Evolutionary conservation across 352 stramenopile species (phyloP), one percentile per base, ranked within the genome.

Genomic region (Phytopythium mirpurense): DNA sequence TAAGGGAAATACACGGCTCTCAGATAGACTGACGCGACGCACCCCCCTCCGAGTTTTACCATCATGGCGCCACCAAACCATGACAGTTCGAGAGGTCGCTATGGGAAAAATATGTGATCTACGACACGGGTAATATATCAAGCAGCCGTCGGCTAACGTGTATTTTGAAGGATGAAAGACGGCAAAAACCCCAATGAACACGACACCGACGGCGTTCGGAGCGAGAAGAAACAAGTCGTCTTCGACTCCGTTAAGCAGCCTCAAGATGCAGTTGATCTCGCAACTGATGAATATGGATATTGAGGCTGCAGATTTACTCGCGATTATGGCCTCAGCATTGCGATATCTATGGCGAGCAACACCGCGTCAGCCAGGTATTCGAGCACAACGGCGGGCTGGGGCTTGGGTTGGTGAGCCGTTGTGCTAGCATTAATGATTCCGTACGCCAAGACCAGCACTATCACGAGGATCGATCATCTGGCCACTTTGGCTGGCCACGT

Each of bases 231-330:
- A 65, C 15, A 67, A 32, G 27, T 89, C 71, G 32, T 72, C 27
- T 44, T 74, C 63, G 16, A 84, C 53, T 11, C 70, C 73, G 51
- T 78, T 81, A 43, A 74, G 26, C 51, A 79, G 51, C 73, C 78
- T 87, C 32, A 87, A 59, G 2, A 51, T 41, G 51, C 77, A 81
- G 67, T 83, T 89, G 51, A 72, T 78, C 27, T 72, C 67, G 7
- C 53, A 18, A 19, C 71, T 70, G 57, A 89, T 72, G n/a, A 66
- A n/a, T n/a, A 82, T 66, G 4, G 64, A 64, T 29, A 89, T 83
- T 3, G 67, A 75, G 53, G 63, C 54, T 2, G 63, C 59, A 5
- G 56, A 68, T 43, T 68, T 71, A 29, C 56, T 65, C 26, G 44
- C 23, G 16, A 68, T 37, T 21, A 68, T 60, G 29, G 27, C 41